A percentile compares a stretch with the other conserved stretches of the same genome.
These are phyloP conservation scores for Eucalyptus sp. DNA, from an alignment of 345 rosid species.

Conservation along the genomic window DNA sequence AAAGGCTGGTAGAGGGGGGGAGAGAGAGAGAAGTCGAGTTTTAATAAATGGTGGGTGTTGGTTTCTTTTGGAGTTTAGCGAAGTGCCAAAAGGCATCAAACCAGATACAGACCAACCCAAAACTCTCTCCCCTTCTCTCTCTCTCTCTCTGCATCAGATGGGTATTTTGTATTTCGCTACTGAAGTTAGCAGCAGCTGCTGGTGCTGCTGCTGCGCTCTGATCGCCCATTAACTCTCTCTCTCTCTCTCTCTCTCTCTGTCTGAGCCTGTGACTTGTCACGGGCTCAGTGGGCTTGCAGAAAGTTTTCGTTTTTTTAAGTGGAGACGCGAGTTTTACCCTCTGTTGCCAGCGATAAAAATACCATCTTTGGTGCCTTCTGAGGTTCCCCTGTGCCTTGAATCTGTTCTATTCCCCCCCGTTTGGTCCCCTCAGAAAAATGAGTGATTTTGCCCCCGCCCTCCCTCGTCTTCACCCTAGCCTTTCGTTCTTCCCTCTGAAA, in stretches of 20 bases:
- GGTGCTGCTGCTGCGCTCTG: not conserved
- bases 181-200: not conserved
- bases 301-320: not conserved
- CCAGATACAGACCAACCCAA: not conserved
- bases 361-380: not conserved
- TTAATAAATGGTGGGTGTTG: constrained; percentile 1
- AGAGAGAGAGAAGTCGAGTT: not conserved
- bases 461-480: not conserved
- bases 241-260: not conserved
- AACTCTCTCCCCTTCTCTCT: not conserved
- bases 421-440: not conserved
- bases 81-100: not conserved
- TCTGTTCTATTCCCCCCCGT: not conserved
- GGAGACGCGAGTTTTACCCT: not conserved
- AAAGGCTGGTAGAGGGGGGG: not conserved
- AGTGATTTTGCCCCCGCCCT: not conserved
- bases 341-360: not conserved
- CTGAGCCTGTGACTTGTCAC: not conserved
- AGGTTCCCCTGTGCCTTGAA: not conserved
- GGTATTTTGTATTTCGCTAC: not conserved
- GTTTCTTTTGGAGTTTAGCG: constrained; percentile 3
- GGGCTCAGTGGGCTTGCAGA: not conserved
- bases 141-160: not conserved
- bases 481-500: not conserved
- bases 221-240: not conserved